These are phyloP conservation scores for Pseudomassariella vexata DNA, from an alignment of 2,329 filamentous ascomycete species.

Conservation along the genomic window DNA sequence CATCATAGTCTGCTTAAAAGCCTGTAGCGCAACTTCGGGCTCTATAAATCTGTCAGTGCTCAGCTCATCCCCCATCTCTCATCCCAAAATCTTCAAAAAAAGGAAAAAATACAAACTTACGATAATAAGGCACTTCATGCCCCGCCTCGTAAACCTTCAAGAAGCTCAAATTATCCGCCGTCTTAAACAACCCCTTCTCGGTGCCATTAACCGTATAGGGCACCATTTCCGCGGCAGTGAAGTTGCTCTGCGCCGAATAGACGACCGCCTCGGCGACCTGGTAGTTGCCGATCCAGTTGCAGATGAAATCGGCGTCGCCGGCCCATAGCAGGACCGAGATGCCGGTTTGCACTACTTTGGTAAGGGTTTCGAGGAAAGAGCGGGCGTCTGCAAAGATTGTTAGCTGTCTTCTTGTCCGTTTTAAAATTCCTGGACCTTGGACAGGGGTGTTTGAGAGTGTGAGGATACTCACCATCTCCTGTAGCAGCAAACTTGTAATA, in stretches of 20 bases:
- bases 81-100: too few relatives aligned
- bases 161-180: constrained; percentile 43
- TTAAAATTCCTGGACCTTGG: too few relatives aligned
- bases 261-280: constrained; percentile 37
- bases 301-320: constrained; percentile 48
- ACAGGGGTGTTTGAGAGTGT: too few relatives aligned
- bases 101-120: too few relatives aligned
- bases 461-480: constrained; percentile 32
- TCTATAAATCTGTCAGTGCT: constrained; percentile 1
- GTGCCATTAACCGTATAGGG: constrained; percentile 16
- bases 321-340: constrained; percentile 48
- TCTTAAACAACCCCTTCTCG: constrained; percentile 35
- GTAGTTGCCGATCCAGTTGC: constrained; percentile 43
- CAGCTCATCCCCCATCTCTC: too few relatives aligned
- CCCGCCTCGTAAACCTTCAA: constrained; percentile 40
- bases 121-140: constrained; percentile 42
- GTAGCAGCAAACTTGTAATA: constrained; percentile 31
- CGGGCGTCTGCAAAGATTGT: constrained; percentile 8
- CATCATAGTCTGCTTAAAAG: constrained; percentile 3
- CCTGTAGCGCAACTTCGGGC: constrained; percentile 5
- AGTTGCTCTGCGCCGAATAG: constrained; percentile 33
- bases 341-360: constrained; percentile 37
- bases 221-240: constrained; percentile 34
- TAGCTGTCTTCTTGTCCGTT: constrained; percentile 5
- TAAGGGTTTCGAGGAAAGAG: constrained; percentile 33